These are phyloP conservation scores for Leptosphaerulina australis DNA, from an alignment of 2,329 filamentous ascomycete species.

Conservation along the genomic window DNA sequence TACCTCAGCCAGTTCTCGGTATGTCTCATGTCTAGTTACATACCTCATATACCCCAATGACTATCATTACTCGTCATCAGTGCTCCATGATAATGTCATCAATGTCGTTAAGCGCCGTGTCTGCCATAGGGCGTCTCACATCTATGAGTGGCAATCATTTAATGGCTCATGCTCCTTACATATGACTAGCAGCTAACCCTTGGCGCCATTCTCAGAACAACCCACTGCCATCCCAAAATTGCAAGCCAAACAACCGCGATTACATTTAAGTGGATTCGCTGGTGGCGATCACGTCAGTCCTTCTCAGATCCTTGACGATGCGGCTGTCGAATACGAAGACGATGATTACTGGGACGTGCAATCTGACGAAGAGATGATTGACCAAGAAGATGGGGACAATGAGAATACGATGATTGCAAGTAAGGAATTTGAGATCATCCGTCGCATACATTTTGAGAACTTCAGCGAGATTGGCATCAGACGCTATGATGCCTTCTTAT, in stretches of 20 bases:
- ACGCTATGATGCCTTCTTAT: conserved; percentile 55
- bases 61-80: conserved; percentile 36
- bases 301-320: conserved; percentile 46
- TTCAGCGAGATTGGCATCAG: conserved; percentile 47
- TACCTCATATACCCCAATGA: conserved; percentile 42
- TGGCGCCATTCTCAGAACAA: conserved; percentile 32
- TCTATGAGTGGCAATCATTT: background rate
- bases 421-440: conserved; percentile 47
- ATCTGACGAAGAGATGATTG: conserved; percentile 54
- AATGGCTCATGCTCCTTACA: background rate
- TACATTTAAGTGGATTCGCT: conserved; percentile 43
- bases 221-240: conserved; percentile 21
- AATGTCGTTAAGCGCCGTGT: conserved; percentile 2
- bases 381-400: conserved; percentile 27
- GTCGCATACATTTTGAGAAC: conserved; percentile 45
- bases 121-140: conserved; percentile 1
- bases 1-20: conserved; percentile 48
- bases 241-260: conserved; percentile 23
- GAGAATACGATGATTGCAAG: conserved; percentile 33
- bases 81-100: conserved; percentile 16
- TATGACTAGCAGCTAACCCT: conserved; percentile 29
- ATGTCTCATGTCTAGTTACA: conserved; percentile 50
- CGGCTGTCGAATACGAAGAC: conserved; percentile 53
- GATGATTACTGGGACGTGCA: conserved; percentile 58
- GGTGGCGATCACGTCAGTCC: conserved; percentile 49